These are phyloP conservation scores for Coniferiporia weirii DNA, from an alignment of 1,284 basidiomycete species.

Conservation along the genomic window DNA sequence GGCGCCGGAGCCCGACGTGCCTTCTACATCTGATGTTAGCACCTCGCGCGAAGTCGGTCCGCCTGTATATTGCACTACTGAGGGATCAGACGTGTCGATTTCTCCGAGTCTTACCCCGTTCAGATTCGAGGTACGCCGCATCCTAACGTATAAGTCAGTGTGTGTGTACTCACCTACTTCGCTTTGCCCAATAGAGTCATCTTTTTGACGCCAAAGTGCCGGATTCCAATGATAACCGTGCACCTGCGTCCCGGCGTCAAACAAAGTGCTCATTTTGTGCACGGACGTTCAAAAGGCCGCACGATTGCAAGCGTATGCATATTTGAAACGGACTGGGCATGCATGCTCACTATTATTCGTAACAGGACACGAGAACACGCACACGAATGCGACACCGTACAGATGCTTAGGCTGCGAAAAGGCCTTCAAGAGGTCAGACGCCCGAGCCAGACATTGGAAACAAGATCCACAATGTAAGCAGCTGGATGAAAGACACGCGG, in stretches of 20 bases:
- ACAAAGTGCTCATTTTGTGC: neutral
- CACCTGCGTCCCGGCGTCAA: neutral
- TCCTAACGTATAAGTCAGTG: no score
- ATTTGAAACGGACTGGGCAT: neutral
- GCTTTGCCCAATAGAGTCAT: no score
- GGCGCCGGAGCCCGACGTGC: neutral
- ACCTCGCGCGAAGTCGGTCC: neutral
- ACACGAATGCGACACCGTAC: conserved; percentile 17
- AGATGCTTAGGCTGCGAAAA: conserved; percentile 15
- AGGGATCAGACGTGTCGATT: no score
- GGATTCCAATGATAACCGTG: no score
- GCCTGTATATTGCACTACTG: no score
- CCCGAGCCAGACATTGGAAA: conserved; percentile 19
- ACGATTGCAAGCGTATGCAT: neutral
- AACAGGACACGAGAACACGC: conserved; percentile 18
- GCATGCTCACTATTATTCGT: neutral
- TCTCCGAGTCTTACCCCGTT: no score
- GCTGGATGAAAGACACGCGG: neutral
- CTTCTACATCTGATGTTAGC: neutral
- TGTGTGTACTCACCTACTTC: no score
- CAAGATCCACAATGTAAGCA: conserved; percentile 10
- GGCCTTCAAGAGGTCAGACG: conserved; percentile 17
- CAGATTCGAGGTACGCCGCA: no score
- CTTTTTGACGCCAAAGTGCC: no score
- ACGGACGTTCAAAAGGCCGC: neutral